A percentile compares a stretch with the other conserved stretches of the same genome.
phyloP scores from a whole-genome alignment of 2,329 filamentous ascomycete species.

The Blumeriella jaapii region DNA sequence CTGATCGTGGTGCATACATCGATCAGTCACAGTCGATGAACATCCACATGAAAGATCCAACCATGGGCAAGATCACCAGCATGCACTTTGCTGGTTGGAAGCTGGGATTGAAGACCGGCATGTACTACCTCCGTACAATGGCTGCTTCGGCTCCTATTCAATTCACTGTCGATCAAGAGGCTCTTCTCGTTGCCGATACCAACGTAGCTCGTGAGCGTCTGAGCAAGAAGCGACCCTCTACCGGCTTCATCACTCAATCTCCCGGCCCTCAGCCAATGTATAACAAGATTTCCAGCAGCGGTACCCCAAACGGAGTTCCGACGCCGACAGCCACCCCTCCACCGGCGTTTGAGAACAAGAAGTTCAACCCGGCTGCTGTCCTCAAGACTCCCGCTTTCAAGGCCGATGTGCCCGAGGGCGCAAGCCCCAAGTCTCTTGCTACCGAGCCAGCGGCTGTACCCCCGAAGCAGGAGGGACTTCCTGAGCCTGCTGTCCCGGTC shows the following conservation, averaged over 20 bases:
- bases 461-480: slow-evolving; percentile 53
- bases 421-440: slow-evolving; percentile 66
- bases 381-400: slow-evolving; percentile 58
- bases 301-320: slow-evolving; percentile 48
- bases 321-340: slow-evolving; percentile 59
- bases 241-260: slow-evolving; percentile 35
- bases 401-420: slow-evolving; percentile 65
- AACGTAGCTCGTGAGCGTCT: slow-evolving; percentile 55
- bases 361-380: slow-evolving; percentile 35
- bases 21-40: slow-evolving; percentile 98
- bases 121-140: slow-evolving; percentile 99
- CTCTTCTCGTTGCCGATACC: slow-evolving; percentile 76
- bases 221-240: slow-evolving; percentile 59
- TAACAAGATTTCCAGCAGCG: slow-evolving; percentile 35
- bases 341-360: slow-evolving; percentile 33
- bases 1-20: slow-evolving; percentile 95
- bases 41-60: slow-evolving; percentile 98
- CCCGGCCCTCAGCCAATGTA: slow-evolving; percentile 57
- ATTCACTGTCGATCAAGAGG: slow-evolving; percentile 97
- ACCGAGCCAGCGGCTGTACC: slow-evolving; percentile 53
- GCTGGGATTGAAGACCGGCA: slow-evolving; percentile 96
- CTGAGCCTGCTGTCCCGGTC: slow-evolving; percentile 40
- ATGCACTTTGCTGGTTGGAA: slow-evolving; percentile 99
- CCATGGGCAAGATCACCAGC: slow-evolving; percentile 98
- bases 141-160: slow-evolving; percentile 94